Evolutionary conservation across 257 asterid genomes (phyloP).

Genomic region (Solanum appendiculatum): DNA sequence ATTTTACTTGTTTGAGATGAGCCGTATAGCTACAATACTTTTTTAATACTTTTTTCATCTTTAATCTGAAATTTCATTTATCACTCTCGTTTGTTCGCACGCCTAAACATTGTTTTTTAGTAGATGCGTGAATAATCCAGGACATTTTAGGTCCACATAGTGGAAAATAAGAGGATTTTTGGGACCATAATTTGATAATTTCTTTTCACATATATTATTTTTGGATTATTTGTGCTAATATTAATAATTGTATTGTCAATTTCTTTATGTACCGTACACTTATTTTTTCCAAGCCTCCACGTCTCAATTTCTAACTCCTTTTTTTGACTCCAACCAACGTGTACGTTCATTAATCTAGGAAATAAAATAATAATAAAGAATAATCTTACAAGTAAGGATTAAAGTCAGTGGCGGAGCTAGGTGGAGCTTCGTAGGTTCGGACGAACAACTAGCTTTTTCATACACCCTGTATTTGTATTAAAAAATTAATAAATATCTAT

Average conservation of each 20-base stretch:
- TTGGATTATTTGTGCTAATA: neutral
- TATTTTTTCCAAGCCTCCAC: neutral
- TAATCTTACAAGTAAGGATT: neutral
- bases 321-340: neutral
- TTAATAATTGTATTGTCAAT: neutral
- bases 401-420: too few relatives aligned
- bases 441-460: too few relatives aligned
- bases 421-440: too few relatives aligned
- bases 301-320: neutral
- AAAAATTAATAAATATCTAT: too few relatives aligned
- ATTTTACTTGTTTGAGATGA: neutral
- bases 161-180: neutral
- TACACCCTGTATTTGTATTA: too few relatives aligned
- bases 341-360: neutral
- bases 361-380: neutral
- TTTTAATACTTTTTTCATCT: neutral
- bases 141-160: neutral
- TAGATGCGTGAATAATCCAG: neutral
- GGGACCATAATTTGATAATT: neutral
- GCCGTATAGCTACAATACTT: neutral
- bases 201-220: neutral
- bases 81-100: fast-evolving
- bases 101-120: too few relatives aligned
- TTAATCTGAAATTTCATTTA: fast-evolving
- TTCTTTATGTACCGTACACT: neutral